phyloP scores from a whole-genome alignment of 768 basidiomycete species.

The button mushroom (Agaricus bisporus) region DNA sequence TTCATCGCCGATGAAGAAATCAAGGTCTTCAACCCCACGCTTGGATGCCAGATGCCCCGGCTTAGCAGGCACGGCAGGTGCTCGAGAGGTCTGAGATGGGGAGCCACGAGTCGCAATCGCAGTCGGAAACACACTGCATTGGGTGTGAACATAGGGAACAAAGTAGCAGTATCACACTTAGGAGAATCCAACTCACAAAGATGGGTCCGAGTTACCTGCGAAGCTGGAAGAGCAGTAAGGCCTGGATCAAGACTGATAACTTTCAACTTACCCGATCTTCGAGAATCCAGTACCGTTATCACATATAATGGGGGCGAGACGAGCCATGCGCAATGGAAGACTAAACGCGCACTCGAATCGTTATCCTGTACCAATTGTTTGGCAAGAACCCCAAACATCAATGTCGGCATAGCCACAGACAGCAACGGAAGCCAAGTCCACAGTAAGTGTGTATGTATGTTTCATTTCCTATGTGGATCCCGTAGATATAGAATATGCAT shows the following conservation, averaged over 20 bases:
- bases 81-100: constrained; percentile 54
- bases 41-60: constrained; percentile 93
- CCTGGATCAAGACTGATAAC: neutral
- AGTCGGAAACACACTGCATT: constrained; percentile 86
- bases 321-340: constrained; percentile 49
- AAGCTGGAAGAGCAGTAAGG: constrained; percentile 48
- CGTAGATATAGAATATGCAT: too few species aligned
- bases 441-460: too few species aligned
- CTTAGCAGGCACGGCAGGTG: constrained; percentile 76
- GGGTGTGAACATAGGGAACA: constrained; percentile 4
- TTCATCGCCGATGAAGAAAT: constrained; percentile 99
- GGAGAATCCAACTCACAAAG: constrained; percentile 60
- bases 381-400: constrained; percentile 2
- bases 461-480: too few species aligned
- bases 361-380: constrained; percentile 14
- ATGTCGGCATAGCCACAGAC: constrained; percentile 7
- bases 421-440: too few species aligned
- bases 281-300: constrained; percentile 98
- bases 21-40: constrained; percentile 96
- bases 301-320: constrained; percentile 91
- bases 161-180: constrained; percentile 1
- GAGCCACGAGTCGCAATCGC: constrained; percentile 90
- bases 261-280: constrained; percentile 81
- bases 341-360: neutral
- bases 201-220: constrained; percentile 98